phyloP scores from a whole-genome alignment of 108 stramenopile species.

The Cyclotella cryptica region DNA sequence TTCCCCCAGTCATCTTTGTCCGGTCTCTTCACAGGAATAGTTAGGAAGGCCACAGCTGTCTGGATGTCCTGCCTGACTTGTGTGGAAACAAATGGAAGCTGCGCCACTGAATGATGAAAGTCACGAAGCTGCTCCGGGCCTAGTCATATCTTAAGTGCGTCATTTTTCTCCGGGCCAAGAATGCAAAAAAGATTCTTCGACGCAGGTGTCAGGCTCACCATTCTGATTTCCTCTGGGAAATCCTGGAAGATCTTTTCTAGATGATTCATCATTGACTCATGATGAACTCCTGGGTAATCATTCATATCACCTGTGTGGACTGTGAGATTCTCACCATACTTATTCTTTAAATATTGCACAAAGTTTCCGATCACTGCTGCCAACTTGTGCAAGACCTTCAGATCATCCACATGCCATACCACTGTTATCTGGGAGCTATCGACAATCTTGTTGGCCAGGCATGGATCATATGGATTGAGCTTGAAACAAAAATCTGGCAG shows the following conservation, averaged over 20 bases:
- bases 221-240: neutral
- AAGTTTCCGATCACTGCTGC: neutral
- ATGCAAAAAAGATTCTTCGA: slow-evolving; percentile 6
- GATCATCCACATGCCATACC: slow-evolving; percentile 14
- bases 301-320: neutral
- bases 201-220: neutral
- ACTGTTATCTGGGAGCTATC: neutral
- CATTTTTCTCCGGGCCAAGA: neutral
- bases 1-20: slow-evolving; percentile 1
- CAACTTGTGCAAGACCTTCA: neutral
- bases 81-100: neutral
- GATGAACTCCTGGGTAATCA: slow-evolving; percentile 11
- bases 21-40: neutral
- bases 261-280: slow-evolving; percentile 11
- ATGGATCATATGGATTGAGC: slow-evolving; percentile 20
- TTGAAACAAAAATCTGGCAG: too few relatives aligned
- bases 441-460: slow-evolving; percentile 3
- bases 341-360: neutral
- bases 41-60: slow-evolving; percentile 2
- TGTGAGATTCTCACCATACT: neutral
- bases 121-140: neutral
- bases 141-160: neutral
- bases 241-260: neutral
- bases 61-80: neutral
- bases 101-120: neutral